Base-by-base conservation (phyloP, 768 basidiomycete genomes). In the Serendipita sp. region DNA sequence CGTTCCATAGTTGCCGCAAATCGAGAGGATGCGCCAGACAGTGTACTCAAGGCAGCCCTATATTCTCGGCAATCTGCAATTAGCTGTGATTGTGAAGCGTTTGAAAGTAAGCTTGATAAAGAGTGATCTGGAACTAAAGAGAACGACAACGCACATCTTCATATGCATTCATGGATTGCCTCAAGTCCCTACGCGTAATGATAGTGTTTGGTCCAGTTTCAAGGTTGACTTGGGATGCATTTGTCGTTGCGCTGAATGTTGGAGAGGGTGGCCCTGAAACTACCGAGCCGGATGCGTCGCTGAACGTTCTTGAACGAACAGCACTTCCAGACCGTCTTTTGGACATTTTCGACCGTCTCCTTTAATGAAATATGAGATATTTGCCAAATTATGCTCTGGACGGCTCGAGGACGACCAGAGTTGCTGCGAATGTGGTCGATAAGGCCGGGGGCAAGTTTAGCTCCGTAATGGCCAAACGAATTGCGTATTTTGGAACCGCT, bases 1-100 rank as follows among this genome's bases (percentile, higher is more conserved):
- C 80, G 79, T 74, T 90, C 86, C 81, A 95, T 81, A 30, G 92
- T 86, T 72, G 88, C 84, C 41, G 93, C 93, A 70, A 96, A 91
- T 2, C 80, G 79, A 47, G 91, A 88, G 5, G 89, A 90, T 18
- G 85, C 90, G 64, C 83, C 84, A 44, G 89, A 88, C 83, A 95
- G 85, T 34, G 82, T 80, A 66, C 91, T 74, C 64, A 97, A 79
- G 18, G 89, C 89, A 18, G 83, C 76, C 64, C 92, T 86, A 77
- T 95, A 97, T 53, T 79, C 80, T 44, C 89, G 83, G 65, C 87
- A 88, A 65, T 83, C 79, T 67, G 74, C 81, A 77, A 93, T 81
- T 63, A 96, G 79, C 89, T 94, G 70, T 45, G 64, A 65, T 67
- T 58, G 63, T 16, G 53, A 54, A 13, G 24, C 24, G 1, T 24